Base-by-base conservation (phyloP, 2,329 filamentous ascomycete genomes). In the Calycina herbarum region DNA sequence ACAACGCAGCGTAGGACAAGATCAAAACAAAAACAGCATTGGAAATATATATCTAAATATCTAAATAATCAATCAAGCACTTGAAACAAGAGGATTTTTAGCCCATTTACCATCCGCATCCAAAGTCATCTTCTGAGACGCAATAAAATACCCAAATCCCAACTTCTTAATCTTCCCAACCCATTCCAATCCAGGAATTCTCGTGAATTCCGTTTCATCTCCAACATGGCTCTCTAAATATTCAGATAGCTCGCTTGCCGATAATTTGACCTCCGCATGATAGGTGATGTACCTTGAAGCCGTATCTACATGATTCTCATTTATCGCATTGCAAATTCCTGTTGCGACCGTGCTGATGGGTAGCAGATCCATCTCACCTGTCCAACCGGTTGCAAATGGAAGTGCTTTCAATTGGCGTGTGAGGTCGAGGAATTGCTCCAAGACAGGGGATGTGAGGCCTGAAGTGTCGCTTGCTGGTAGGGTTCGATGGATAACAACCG, bases 401-500 rank as follows among this genome's bases (percentile, higher is more conserved):
- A 35, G 42, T 11, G 17, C 31, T 48, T 45, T 27, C 61, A 40
- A 31, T 2, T 58, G n/a, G 15, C 33, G 29, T 13, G 33, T 24
- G 20, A 59, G 33, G 11, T 27, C n/a, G 20, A 63, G 51, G 27
- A 63, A 63, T 29, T 63, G 57, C 6, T 57, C 33, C 24, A 42
- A 33, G 24, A 59, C 29, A 5, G 33, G 17, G 13, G 29, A 17
- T 3, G 58, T 27, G 2, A 3, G 17, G 10, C 40, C 35, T 5
- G 27, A 57, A 33, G 5, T 13, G 31, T 48, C 5, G 33, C 4
- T 24, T 31, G 57, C 58, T 13, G 54, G 45, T 11, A 64, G 3
- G 8, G 45, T 61, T 24, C 76, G 70, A 64, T 78, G 75, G 40
- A 79, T 73, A 2, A 48, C 65, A 1, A 77, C 70, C 0, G 72